A percentile compares a stretch with the other conserved stretches of the same genome.
Conservation (phyloP, 2,329 filamentous ascomycete species). For the Alternaria ethzedia region DNA sequence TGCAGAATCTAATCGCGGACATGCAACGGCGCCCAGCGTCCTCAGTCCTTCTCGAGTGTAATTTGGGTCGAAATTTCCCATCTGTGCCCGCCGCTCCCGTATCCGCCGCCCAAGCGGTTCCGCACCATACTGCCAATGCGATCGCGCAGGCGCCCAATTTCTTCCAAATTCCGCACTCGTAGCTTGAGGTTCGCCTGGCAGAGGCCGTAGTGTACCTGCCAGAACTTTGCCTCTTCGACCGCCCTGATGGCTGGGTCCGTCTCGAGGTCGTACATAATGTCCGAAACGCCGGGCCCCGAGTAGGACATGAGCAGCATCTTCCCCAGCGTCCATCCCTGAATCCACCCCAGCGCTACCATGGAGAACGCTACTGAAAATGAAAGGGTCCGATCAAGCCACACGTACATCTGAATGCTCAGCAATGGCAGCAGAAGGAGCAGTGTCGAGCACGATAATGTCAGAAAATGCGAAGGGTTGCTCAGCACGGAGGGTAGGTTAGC, state of each 20-base stretch:
- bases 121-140: constrained; percentile 80
- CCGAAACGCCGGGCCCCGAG: constrained; percentile 64
- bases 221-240: constrained; percentile 92
- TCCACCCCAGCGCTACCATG: constrained; percentile 87
- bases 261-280: constrained; percentile 85
- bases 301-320: constrained; percentile 98
- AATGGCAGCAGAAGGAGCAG: constrained; percentile 82
- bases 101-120: constrained; percentile 85
- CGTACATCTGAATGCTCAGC: constrained; percentile 78
- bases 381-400: constrained; percentile 82
- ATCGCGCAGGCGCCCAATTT: constrained; percentile 74
- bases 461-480: constrained; percentile 92
- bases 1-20: constrained; percentile 23
- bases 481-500: constrained; percentile 83
- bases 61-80: constrained; percentile 96
- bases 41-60: constrained; percentile 58
- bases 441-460: constrained; percentile 85
- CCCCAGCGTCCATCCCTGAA: constrained; percentile 83
- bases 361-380: constrained; percentile 81
- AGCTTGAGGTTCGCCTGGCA: constrained; percentile 95
- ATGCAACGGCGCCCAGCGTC: constrained; percentile 22
- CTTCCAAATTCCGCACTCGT: constrained; percentile 68
- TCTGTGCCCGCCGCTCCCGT: constrained; percentile 77
- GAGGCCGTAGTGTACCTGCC: constrained; percentile 97
- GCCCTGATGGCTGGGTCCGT: constrained; percentile 75